Percentiles rank a stretch among this genome's conserved stretches.
Evolutionary conservation across 1,284 basidiomycete genomes (phyloP).

Genomic region (Cutaneotrichosporon cyanovorans): DNA sequence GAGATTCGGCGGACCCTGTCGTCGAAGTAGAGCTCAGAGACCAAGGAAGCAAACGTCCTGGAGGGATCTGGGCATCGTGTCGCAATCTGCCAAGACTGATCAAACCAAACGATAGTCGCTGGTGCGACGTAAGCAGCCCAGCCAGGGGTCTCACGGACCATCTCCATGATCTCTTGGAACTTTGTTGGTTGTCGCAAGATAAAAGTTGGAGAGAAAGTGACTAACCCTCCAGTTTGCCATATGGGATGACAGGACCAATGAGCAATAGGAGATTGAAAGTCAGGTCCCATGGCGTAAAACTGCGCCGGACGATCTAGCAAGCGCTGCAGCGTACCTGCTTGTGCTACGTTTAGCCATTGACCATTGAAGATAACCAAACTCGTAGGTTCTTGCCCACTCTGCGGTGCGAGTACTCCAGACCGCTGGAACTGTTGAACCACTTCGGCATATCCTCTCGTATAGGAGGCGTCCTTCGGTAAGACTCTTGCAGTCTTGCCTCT

Average conservation of each 20-base stretch:
- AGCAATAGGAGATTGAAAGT: constrained; percentile 12
- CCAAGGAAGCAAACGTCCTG: constrained; percentile 18
- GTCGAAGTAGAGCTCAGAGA: constrained; percentile 23
- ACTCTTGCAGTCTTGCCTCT: background rate
- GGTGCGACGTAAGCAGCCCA: constrained; percentile 37
- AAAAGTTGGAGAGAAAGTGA: constrained; percentile 33
- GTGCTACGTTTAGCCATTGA: constrained; percentile 1
- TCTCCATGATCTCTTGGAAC: constrained; percentile 23
- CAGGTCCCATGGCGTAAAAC: constrained; percentile 18
- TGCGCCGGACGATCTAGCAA: constrained; percentile 8
- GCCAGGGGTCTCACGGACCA: constrained; percentile 13
- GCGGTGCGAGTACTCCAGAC: background rate
- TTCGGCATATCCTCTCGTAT: background rate
- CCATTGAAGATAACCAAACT: constrained; percentile 14
- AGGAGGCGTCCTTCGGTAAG: background rate
- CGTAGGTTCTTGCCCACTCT: background rate
- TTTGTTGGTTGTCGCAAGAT: constrained; percentile 22
- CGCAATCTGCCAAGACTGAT: constrained; percentile 15
- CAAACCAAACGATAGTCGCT: constrained; percentile 22
- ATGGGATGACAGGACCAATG: constrained; percentile 17
- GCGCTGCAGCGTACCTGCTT: constrained; percentile 6
- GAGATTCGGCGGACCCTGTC: constrained; percentile 18
- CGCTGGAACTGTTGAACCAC: background rate
- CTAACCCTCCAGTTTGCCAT: constrained; percentile 28
- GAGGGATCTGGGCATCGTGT: constrained; percentile 24